Percentiles rank a stretch among this genome's conserved stretches.
phyloP scores from a whole-genome alignment of 1,284 basidiomycete genomes.

The Prillingera fragicola region DNA sequence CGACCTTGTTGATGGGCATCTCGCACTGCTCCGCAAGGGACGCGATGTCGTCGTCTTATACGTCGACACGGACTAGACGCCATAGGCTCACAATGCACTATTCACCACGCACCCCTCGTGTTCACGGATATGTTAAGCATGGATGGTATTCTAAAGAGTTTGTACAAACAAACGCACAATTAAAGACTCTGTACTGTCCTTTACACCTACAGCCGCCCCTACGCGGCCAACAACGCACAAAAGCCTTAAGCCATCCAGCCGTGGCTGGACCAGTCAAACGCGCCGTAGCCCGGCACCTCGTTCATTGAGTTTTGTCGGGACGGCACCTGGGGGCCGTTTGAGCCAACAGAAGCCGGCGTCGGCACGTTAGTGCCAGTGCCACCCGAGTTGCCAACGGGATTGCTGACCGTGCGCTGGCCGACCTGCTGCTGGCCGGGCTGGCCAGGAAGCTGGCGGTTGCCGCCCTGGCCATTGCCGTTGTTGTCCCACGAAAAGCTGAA shows the following conservation, averaged over 20 bases:
- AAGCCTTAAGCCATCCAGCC: slow-evolving; percentile 30
- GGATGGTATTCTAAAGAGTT: too few relatives aligned
- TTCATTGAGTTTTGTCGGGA: slow-evolving; percentile 11
- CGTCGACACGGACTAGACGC: slow-evolving; percentile 26
- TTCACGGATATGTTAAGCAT: too few relatives aligned
- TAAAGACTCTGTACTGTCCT: too few relatives aligned
- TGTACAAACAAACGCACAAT: too few relatives aligned
- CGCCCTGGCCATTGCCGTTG: slow-evolving; percentile 4
- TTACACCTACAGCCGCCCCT: not conserved
- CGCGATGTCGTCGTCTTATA: slow-evolving; percentile 64
- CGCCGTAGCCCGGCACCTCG: slow-evolving; percentile 15
- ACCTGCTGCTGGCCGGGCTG: slow-evolving; percentile 4
- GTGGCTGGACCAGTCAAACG: slow-evolving; percentile 22
- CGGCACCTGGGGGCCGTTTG: not conserved
- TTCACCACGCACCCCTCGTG: not conserved
- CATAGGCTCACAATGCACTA: too few relatives aligned
- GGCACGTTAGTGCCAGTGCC: not conserved
- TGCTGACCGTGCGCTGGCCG: too few relatives aligned
- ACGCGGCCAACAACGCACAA: not conserved
- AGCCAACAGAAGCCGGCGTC: slow-evolving; percentile 1
- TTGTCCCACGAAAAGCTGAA: slow-evolving; percentile 45
- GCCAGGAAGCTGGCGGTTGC: slow-evolving; percentile 3
- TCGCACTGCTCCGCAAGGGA: slow-evolving; percentile 68
- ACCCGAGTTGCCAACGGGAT: too few relatives aligned
- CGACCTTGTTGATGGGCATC: slow-evolving; percentile 59